phyloP scores from a whole-genome alignment of 176 grass and related monocot genomes.

The Carex parvula region DNA sequence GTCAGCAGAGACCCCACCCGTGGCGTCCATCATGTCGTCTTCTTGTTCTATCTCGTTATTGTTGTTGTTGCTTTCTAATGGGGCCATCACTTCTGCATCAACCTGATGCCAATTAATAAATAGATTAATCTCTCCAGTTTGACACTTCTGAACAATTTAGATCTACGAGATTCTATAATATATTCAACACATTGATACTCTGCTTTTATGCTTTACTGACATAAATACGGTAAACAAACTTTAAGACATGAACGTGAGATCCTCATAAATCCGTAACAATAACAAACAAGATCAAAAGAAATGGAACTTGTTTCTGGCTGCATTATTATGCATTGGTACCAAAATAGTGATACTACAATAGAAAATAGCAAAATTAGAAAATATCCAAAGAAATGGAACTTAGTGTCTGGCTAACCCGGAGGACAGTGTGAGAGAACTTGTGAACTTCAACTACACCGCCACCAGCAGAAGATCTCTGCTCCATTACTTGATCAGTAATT shows the following conservation, averaged over 20 bases:
- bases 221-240: neutral
- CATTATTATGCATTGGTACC: neutral
- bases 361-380: neutral
- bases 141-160: neutral
- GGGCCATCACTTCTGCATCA: neutral
- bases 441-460: constrained; percentile 45
- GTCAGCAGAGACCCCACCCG: neutral
- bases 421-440: constrained; percentile 47
- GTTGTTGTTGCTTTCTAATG: constrained; percentile 15
- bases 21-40: constrained; percentile 8
- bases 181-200: neutral
- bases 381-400: too few relatives aligned
- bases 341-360: neutral
- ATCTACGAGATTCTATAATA: neutral
- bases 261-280: neutral
- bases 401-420: constrained; percentile 23
- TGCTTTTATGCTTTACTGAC: neutral
- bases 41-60: constrained; percentile 22
- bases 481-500: constrained; percentile 23
- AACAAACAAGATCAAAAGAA: neutral
- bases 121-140: neutral
- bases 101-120: constrained; percentile 3
- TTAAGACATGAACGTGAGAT: neutral
- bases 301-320: neutral
- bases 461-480: constrained; percentile 30